Evolutionary conservation across 2,329 filamentous ascomycete genomes (phyloP).

Genomic region (Aspergillus quadrilineatus): DNA sequence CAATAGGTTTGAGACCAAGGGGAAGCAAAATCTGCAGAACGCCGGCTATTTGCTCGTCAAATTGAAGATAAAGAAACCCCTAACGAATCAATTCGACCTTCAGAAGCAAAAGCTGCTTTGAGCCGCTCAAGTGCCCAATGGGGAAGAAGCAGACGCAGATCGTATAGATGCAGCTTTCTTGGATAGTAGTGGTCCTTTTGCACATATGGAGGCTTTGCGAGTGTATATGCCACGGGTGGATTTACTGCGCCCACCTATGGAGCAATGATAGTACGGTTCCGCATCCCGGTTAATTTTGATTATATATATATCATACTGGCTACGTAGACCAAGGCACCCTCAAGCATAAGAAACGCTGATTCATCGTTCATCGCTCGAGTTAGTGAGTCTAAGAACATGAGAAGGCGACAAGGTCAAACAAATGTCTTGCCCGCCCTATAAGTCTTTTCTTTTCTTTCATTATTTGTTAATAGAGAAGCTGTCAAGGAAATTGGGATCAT

Average conservation of each 20-base stretch:
- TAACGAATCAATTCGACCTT: too few relatives aligned
- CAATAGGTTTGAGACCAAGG: background rate
- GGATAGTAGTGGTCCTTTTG: background rate
- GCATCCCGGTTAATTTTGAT: background rate
- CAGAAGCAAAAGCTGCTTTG: too few relatives aligned
- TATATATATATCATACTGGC: background rate
- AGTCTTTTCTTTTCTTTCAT: background rate
- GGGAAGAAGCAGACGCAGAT: too few relatives aligned
- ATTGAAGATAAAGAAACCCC: too few relatives aligned
- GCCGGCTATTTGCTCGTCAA: too few relatives aligned
- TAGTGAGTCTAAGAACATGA: slow-evolving; percentile 1
- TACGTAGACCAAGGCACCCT: background rate
- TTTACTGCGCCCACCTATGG: background rate
- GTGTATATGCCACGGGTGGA: background rate
- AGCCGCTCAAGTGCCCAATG: too few relatives aligned
- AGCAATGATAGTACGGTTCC: background rate
- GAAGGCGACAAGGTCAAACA: background rate
- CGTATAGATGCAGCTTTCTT: too few relatives aligned
- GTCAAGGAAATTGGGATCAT: slow-evolving; percentile 77
- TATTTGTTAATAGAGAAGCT: slow-evolving; percentile 59
- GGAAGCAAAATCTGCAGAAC: too few relatives aligned
- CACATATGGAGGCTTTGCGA: background rate
- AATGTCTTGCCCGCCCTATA: background rate
- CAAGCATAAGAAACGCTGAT: background rate
- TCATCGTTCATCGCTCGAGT: slow-evolving; percentile 9